Evolutionary conservation across 768 basidiomycete species (phyloP).

Genomic region (Lactarius indigo): DNA sequence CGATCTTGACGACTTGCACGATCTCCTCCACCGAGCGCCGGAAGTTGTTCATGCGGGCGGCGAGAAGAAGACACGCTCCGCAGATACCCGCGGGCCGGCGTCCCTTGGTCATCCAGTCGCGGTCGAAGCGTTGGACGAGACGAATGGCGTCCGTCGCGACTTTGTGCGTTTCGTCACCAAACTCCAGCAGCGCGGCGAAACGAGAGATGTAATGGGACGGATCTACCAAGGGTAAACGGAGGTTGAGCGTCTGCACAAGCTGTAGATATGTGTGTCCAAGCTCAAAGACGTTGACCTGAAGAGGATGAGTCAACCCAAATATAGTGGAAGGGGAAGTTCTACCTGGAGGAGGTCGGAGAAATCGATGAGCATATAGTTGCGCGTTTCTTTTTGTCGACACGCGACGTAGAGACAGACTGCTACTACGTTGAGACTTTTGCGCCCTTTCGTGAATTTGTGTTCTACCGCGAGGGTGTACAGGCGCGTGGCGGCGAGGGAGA

Average conservation of each 20-base stretch:
- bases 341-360: conserved; percentile 96
- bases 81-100: conserved; percentile 96
- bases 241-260: conserved; percentile 81
- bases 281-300: conserved; percentile 93
- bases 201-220: conserved; percentile 96
- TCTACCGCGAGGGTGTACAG: conserved; percentile 93
- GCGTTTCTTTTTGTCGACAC: conserved; percentile 85
- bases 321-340: conserved; percentile 16
- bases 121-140: conserved; percentile 88
- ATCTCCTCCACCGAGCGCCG: conserved; percentile 90
- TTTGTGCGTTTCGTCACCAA: conserved; percentile 88
- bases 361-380: conserved; percentile 97
- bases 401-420: conserved; percentile 96
- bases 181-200: conserved; percentile 91
- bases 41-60: conserved; percentile 98
- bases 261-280: conserved; percentile 96
- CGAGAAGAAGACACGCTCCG: conserved; percentile 90
- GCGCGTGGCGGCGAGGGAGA: conserved; percentile 76
- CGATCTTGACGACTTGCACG: conserved; percentile 98
- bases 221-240: conserved; percentile 85
- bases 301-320: background rate
- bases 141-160: conserved; percentile 93
- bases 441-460: conserved; percentile 90
- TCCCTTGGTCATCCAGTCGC: conserved; percentile 97
- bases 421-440: conserved; percentile 88